Conservation (phyloP, 768 basidiomycete genomes). For the Gelatoporia subvermispora region DNA sequence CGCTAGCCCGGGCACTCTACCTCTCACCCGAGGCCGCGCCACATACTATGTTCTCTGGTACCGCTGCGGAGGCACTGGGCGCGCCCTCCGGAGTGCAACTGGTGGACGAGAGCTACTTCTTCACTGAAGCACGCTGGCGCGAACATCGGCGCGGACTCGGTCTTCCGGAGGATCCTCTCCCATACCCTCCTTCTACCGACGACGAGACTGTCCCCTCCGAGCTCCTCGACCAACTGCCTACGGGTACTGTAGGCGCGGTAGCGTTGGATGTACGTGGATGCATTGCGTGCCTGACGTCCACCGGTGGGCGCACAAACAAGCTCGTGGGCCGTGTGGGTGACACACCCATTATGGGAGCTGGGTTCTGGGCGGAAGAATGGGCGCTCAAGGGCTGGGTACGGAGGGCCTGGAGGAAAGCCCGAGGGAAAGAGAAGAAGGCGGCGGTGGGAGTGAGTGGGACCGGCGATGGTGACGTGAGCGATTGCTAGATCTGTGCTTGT, state of each 20-base stretch:
- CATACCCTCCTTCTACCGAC: constrained; percentile 23
- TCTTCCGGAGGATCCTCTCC: constrained; percentile 61
- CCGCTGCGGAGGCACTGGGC: constrained; percentile 57
- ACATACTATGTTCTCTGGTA: constrained; percentile 69
- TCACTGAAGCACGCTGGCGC: constrained; percentile 67
- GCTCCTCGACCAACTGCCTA: constrained; percentile 56
- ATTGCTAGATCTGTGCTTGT: not conserved
- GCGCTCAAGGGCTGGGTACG: constrained; percentile 25
- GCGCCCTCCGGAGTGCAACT: constrained; percentile 46
- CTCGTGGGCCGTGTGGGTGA: constrained; percentile 80
- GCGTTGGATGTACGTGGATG: constrained; percentile 73
- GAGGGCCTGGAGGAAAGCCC: constrained; percentile 36
- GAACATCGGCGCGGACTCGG: constrained; percentile 74
- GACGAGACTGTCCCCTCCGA: constrained; percentile 15
- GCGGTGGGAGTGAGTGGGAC: constrained; percentile 81
- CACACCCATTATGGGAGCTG: constrained; percentile 72
- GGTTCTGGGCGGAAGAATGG: constrained; percentile 88
- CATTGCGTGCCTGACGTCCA: constrained; percentile 69
- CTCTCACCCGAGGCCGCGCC: constrained; percentile 57
- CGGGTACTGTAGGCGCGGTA: constrained; percentile 82
- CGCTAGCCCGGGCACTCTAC: constrained; percentile 66
- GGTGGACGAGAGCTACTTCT: constrained; percentile 76
- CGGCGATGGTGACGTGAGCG: constrained; percentile 75
- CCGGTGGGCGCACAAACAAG: constrained; percentile 82
- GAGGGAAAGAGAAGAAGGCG: constrained; percentile 25